Evolutionary conservation across 148 eudicot genomes (phyloP), one percentile per base, ranked within the genome.

Genomic region (Dysphania ambrosioides): DNA sequence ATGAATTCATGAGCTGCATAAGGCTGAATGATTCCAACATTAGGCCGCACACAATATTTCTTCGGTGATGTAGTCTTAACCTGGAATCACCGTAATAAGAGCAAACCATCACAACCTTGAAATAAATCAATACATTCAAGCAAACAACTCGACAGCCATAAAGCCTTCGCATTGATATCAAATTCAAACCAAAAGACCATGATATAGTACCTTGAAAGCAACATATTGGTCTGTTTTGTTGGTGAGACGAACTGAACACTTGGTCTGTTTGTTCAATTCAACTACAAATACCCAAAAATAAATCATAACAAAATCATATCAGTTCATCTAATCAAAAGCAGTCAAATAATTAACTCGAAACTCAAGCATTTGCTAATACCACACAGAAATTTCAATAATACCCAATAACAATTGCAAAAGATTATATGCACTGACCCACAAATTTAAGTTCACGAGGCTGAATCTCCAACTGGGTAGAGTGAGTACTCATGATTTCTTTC

Each of bases 31-130:
- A 90, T 75, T n/a, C 98, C 97, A 36, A 84, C 85, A 78, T 90
- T 94, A 23, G 98, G 98, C 71, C 90, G 83, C 73, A 94, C 97
- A 64, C 91, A 90, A 70, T 94, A 94, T 75, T 91, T 94, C 84
- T 91, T 94, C 5, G 96, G 98, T 49, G 91, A 91, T 64, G 98
- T 94, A 58, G 98, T 94, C 80, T 94, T 92, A 55, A 92, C 88
- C 97, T 92, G 95, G 79, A 71, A 73, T 18, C 38, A 79, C 34
- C 81, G 34, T 56, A 53, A 16, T 67, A n/a, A 13, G 32, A 6
- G 29, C n/a, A 36, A 23, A 35, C 6, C 64, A 78, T 23, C 32
- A 58, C 16, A 55, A 30, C 72, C 38, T n/a, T 62, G 27, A 74
- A 8, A 61, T 32, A 67, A 21, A 40, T 12, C 9, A 5, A 51